phyloP scores from a whole-genome alignment of 768 basidiomycete species.

The Lentinula guzmanii region DNA sequence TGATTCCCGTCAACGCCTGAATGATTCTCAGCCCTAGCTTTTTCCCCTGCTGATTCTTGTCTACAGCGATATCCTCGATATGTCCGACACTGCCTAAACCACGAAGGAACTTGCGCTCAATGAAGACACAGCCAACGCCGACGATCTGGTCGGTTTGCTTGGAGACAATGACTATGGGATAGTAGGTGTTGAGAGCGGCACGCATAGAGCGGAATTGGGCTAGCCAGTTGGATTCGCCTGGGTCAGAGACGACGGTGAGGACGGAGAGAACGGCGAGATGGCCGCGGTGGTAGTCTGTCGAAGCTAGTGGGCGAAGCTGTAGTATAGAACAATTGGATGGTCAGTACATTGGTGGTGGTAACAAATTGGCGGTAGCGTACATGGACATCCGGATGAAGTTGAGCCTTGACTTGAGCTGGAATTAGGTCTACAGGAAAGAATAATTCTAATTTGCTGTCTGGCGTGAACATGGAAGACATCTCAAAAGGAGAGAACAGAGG shows the following conservation, averaged over 20 bases:
- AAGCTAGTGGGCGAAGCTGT: conserved; percentile 87
- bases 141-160: conserved; percentile 73
- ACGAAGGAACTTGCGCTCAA: conserved; percentile 94
- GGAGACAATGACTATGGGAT: conserved; percentile 77
- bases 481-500: background rate
- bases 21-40: conserved; percentile 88
- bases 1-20: conserved; percentile 77
- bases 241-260: conserved; percentile 64
- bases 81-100: conserved; percentile 86
- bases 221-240: conserved; percentile 61
- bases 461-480: conserved; percentile 33
- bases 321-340: background rate
- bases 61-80: conserved; percentile 97
- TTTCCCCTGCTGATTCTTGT: conserved; percentile 82
- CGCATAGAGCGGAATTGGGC: conserved; percentile 62
- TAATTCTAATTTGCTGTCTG: conserved; percentile 66
- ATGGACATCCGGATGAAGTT: conserved; percentile 62
- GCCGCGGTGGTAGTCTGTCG: conserved; percentile 74
- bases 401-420: conserved; percentile 51
- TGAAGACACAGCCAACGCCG: conserved; percentile 74
- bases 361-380: conserved; percentile 30
- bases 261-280: conserved; percentile 81
- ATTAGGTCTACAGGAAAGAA: conserved; percentile 73
- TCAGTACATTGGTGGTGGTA: background rate
- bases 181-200: conserved; percentile 60